A percentile compares a stretch with the other conserved stretches of the same genome.
Conservation (phyloP, 1,139 yeast genomes). For the Blastobotrys arbuscula region DNA sequence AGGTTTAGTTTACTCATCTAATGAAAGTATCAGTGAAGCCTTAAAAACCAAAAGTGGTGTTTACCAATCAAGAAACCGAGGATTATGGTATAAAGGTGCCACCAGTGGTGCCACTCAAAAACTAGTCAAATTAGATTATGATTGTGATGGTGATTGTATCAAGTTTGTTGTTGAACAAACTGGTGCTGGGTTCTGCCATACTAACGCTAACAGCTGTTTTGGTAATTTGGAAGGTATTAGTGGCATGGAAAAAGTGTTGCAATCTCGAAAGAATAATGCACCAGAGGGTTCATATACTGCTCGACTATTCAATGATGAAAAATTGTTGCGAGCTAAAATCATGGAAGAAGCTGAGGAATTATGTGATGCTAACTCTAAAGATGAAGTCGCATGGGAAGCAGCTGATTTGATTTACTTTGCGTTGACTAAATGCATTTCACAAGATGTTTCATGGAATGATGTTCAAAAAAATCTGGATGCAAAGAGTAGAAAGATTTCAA, state of each 20-base stretch:
- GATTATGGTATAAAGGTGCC: conserved; percentile 93
- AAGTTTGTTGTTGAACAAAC: conserved; percentile 76
- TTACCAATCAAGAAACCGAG: conserved; percentile 84
- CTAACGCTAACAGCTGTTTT: conserved; percentile 75
- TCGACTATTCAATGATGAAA: conserved; percentile 74
- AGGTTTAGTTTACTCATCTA: conserved; percentile 88
- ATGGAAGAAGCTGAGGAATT: conserved; percentile 96
- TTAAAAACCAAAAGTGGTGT: conserved; percentile 81
- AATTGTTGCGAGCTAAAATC: conserved; percentile 75
- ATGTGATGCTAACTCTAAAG: conserved; percentile 65
- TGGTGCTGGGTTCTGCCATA: conserved; percentile 81
- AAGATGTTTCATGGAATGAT: conserved; percentile 74
- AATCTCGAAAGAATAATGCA: conserved; percentile 46
- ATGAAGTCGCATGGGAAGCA: conserved; percentile 93
- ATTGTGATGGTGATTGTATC: conserved; percentile 90
- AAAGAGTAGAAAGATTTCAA: conserved; percentile 78
- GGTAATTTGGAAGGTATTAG: conserved; percentile 51
- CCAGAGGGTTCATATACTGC: conserved; percentile 92
- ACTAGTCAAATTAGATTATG: conserved; percentile 59
- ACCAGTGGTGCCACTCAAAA: conserved; percentile 92
- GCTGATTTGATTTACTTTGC: conserved; percentile 94
- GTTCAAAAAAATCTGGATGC: conserved; percentile 79
- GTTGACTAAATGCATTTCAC: conserved; percentile 74
- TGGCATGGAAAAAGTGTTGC: conserved; percentile 61
- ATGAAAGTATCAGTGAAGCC: conserved; percentile 75